These are phyloP conservation scores for Blastobotrys robertii DNA, from an alignment of 805 yeast species.

Conservation along the genomic window DNA sequence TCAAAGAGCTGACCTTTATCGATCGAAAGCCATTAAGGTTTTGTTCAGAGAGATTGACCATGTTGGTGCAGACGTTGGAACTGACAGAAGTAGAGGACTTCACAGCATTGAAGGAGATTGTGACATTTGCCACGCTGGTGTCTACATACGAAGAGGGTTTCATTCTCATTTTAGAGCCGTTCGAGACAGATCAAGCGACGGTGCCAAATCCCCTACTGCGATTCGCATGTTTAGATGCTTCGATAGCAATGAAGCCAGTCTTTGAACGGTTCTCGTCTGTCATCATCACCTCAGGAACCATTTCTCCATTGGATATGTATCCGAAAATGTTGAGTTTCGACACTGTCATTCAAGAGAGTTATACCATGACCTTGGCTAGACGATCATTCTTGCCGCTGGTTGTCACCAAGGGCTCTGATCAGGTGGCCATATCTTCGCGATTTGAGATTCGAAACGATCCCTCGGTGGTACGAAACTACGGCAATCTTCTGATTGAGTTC, in stretches of 20 bases:
- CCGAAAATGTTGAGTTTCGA: conserved; percentile 93
- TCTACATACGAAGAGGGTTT: conserved; percentile 94
- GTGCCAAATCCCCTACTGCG: conserved; percentile 95
- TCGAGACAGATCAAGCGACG: conserved; percentile 86
- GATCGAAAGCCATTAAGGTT: conserved; percentile 86
- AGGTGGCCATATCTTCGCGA: conserved; percentile 91
- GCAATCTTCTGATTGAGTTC: conserved; percentile 83
- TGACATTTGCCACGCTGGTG: conserved; percentile 91
- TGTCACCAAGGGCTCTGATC: conserved; percentile 96
- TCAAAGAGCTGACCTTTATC: conserved; percentile 86
- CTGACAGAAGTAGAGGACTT: conserved; percentile 84
- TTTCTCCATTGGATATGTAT: conserved; percentile 97
- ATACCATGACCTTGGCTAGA: conserved; percentile 89
- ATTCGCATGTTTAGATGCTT: conserved; percentile 93
- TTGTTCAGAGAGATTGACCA: conserved; percentile 83
- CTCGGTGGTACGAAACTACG: conserved; percentile 93
- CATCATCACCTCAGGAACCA: conserved; percentile 94
- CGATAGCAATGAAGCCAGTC: conserved; percentile 94
- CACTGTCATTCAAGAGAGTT: conserved; percentile 88
- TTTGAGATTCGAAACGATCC: conserved; percentile 97
- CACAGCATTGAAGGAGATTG: conserved; percentile 87
- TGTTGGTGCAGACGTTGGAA: conserved; percentile 83
- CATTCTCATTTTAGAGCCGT: conserved; percentile 85
- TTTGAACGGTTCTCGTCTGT: conserved; percentile 89
- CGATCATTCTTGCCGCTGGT: conserved; percentile 90